Conservation (phyloP, 1,284 basidiomycete species). For the Filobasidium uniguttulatum region DNA sequence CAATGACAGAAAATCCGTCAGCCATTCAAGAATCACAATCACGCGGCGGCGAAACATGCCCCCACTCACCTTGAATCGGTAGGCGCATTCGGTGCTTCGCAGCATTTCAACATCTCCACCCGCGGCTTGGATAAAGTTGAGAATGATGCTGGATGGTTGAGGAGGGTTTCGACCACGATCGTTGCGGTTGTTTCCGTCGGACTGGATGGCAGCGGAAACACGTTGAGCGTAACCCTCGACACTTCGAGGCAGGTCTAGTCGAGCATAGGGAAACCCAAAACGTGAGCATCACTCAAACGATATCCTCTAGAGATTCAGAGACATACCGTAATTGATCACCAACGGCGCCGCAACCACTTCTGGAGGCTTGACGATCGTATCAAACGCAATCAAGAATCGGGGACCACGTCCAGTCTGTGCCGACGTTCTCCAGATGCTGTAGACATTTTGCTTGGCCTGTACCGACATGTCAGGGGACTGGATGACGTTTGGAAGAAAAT, state of each 20-base stretch:
- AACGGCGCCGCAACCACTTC: constrained; percentile 81
- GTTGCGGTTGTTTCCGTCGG: neutral
- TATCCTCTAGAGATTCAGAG: neutral
- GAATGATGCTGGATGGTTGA: constrained; percentile 54
- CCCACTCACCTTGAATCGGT: constrained; percentile 51
- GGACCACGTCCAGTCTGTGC: constrained; percentile 26
- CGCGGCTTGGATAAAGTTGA: constrained; percentile 91
- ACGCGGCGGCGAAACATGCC: too few species aligned
- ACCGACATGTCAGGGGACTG: constrained; percentile 55
- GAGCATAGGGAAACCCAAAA: constrained; percentile 2
- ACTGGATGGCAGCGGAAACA: constrained; percentile 30
- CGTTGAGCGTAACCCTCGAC: constrained; percentile 86
- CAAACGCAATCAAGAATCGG: constrained; percentile 71
- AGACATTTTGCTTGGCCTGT: constrained; percentile 57
- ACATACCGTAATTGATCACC: constrained; percentile 74
- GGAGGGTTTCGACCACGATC: constrained; percentile 3
- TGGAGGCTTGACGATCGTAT: constrained; percentile 73
- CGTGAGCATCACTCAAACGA: neutral
- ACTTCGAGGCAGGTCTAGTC: constrained; percentile 74
- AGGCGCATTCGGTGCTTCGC: constrained; percentile 91
- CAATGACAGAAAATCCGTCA: too few species aligned
- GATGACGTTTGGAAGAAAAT: constrained; percentile 7
- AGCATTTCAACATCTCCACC: constrained; percentile 97
- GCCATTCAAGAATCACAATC: neutral
- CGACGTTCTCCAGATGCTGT: constrained; percentile 42